Conservation (phyloP, 139 green algal genomes). For the Coelastrella sp. region DNA sequence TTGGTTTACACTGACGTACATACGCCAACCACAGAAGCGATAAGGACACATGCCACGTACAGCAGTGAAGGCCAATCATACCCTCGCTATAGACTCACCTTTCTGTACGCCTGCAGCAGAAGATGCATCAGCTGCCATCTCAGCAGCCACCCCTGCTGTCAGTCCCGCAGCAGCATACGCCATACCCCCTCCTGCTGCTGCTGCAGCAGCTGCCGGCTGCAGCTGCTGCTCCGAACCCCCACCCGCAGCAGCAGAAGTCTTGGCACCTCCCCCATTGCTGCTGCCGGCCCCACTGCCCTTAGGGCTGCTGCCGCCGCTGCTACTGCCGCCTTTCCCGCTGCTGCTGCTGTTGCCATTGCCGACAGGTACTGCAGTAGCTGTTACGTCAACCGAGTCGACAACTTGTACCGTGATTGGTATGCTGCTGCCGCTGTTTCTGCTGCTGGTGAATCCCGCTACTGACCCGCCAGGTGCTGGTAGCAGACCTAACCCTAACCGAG, state of each 20-base stretch:
- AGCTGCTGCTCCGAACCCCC: conserved; percentile 9
- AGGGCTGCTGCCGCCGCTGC: not conserved
- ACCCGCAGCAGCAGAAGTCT: not conserved
- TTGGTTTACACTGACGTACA: too few species aligned
- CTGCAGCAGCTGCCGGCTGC: conserved; percentile 24
- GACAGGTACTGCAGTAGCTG: conserved; percentile 12
- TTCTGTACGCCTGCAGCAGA: not conserved
- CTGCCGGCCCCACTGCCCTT: not conserved
- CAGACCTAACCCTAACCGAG: not conserved
- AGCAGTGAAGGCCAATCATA: too few species aligned
- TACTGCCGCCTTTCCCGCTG: conserved; percentile 5
- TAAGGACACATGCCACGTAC: too few species aligned
- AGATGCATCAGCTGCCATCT: not conserved
- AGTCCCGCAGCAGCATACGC: conserved; percentile 4
- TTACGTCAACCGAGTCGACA: conserved; percentile 22
- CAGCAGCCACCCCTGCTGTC: conserved; percentile 4
- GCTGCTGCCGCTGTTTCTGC: conserved; percentile 3
- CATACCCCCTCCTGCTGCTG: not conserved
- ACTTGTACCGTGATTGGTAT: conserved; percentile 37
- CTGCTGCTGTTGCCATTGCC: conserved; percentile 23
- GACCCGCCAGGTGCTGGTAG: not conserved
- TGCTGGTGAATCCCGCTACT: not conserved
- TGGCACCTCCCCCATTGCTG: not conserved
- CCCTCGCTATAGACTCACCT: too few species aligned
- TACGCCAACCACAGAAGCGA: too few species aligned